Evolutionary conservation across 768 basidiomycete genomes (phyloP).

Genomic region (Phanerochaete carnosa): DNA sequence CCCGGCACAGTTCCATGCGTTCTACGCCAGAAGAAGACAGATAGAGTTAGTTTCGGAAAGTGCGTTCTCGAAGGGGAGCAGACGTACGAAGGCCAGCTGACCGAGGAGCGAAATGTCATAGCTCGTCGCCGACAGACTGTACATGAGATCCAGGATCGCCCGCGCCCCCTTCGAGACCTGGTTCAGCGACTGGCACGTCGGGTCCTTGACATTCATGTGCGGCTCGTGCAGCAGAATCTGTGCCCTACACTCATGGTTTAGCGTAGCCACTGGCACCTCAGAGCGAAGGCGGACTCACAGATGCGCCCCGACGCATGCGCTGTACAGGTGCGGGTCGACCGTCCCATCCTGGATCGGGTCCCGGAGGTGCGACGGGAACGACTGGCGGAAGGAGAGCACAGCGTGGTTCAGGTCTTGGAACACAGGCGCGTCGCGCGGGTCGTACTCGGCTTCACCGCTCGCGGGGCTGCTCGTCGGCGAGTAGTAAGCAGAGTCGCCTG

Average conservation of each 20-base stretch:
- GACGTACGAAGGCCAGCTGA: conserved; percentile 55
- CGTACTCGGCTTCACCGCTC: conserved; percentile 31
- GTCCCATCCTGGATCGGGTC: conserved; percentile 50
- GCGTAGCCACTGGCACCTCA: neutral
- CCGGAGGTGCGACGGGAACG: conserved; percentile 53
- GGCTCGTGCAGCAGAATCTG: conserved; percentile 74
- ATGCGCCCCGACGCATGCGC: conserved; percentile 17
- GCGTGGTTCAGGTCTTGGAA: conserved; percentile 63
- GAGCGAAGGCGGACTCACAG: neutral
- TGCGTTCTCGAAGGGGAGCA: neutral
- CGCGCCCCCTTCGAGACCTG: conserved; percentile 66
- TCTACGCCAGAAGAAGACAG: too few species aligned
- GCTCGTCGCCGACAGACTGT: conserved; percentile 64
- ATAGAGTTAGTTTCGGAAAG: too few species aligned
- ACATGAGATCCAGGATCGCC: conserved; percentile 62
- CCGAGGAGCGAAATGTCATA: conserved; percentile 73
- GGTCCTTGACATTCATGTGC: conserved; percentile 55
- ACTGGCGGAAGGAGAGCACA: conserved; percentile 49
- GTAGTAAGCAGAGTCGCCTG: conserved; percentile 51
- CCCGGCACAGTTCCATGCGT: conserved; percentile 61
- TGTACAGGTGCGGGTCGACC: conserved; percentile 60
- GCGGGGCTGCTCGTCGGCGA: conserved; percentile 20
- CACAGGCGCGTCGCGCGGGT: conserved; percentile 57
- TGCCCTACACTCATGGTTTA: conserved; percentile 37
- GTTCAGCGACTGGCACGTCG: conserved; percentile 65